Conservation (phyloP, 345 rosid species). For the Euphorbia pulcherrima region DNA sequence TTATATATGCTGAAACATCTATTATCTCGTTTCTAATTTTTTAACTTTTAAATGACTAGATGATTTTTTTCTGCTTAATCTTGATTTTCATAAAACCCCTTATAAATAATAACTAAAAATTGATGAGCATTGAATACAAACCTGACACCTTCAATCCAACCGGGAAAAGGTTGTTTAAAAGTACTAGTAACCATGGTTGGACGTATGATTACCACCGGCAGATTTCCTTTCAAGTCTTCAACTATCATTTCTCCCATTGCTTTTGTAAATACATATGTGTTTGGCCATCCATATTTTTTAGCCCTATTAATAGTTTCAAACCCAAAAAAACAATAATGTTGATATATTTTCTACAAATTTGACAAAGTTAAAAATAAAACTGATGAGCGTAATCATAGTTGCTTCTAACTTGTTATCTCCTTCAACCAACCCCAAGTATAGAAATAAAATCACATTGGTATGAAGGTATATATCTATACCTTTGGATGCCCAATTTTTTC, state of each 20-base stretch:
- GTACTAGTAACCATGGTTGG: conserved; percentile 21
- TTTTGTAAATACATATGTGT: conserved; percentile 23
- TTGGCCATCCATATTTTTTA: conserved; percentile 22
- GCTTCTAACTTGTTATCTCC: too few relatives aligned
- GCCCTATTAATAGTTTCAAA: conserved; percentile 9
- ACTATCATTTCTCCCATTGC: conserved; percentile 27
- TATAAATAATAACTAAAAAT: too few relatives aligned
- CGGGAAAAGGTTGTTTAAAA: conserved; percentile 18
- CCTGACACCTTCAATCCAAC: conserved; percentile 21
- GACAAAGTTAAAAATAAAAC: not conserved
- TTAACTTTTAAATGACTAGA: too few relatives aligned
- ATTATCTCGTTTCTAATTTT: too few relatives aligned
- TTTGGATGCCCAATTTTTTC: conserved; percentile 48
- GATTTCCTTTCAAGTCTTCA: conserved; percentile 2
- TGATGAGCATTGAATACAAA: too few relatives aligned
- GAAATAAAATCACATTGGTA: too few relatives aligned
- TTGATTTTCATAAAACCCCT: too few relatives aligned
- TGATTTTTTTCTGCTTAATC: too few relatives aligned
- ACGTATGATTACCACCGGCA: conserved; percentile 15
- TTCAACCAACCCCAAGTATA: too few relatives aligned
- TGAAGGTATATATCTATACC: conserved; percentile 22
- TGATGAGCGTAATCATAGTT: not conserved
- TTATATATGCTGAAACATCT: too few relatives aligned
- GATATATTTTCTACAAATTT: not conserved
- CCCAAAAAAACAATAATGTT: not conserved